phyloP scores from a whole-genome alignment of 1,284 basidiomycete species.

The Heterobasidion annosum region DNA sequence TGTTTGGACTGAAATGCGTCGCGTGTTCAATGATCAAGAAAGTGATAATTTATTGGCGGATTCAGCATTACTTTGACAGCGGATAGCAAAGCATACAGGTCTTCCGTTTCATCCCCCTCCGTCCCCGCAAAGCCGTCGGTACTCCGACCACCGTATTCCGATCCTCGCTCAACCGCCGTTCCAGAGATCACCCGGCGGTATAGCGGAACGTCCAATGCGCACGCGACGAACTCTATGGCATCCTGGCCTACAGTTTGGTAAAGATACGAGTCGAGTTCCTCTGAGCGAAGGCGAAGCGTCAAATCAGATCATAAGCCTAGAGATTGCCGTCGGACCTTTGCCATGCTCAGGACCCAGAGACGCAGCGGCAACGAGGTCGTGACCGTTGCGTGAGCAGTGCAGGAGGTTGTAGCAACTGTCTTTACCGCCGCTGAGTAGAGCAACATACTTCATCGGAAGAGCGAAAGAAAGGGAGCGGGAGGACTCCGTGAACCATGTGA shows the following conservation, averaged over 20 bases:
- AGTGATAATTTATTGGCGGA: not conserved
- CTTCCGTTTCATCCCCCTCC: slow-evolving; percentile 91
- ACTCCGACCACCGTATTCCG: slow-evolving; percentile 75
- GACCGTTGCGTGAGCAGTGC: slow-evolving; percentile 83
- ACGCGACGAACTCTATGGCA: slow-evolving; percentile 81
- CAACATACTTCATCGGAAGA: slow-evolving; percentile 82
- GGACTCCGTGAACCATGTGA: not conserved
- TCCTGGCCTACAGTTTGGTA: slow-evolving; percentile 99
- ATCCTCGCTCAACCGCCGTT: slow-evolving; percentile 70
- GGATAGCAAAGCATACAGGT: slow-evolving; percentile 73
- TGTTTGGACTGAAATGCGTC: slow-evolving; percentile 47
- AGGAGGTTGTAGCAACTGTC: slow-evolving; percentile 96
- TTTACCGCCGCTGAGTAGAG: slow-evolving; percentile 94
- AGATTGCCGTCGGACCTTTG: slow-evolving; percentile 51
- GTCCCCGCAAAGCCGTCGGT: slow-evolving; percentile 39
- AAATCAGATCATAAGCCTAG: slow-evolving; percentile 9
- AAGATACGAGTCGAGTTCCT: slow-evolving; percentile 98
- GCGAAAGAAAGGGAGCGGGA: not conserved
- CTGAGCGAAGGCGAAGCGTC: slow-evolving; percentile 30
- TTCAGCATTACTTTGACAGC: slow-evolving; percentile 61
- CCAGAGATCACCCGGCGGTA: slow-evolving; percentile 80
- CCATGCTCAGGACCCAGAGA: slow-evolving; percentile 79
- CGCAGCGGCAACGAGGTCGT: slow-evolving; percentile 84
- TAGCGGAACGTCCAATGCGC: slow-evolving; percentile 81
- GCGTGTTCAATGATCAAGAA: slow-evolving; percentile 1